phyloP scores from a whole-genome alignment of 2,329 filamentous ascomycete genomes.

The Botryosphaeria agaves region DNA sequence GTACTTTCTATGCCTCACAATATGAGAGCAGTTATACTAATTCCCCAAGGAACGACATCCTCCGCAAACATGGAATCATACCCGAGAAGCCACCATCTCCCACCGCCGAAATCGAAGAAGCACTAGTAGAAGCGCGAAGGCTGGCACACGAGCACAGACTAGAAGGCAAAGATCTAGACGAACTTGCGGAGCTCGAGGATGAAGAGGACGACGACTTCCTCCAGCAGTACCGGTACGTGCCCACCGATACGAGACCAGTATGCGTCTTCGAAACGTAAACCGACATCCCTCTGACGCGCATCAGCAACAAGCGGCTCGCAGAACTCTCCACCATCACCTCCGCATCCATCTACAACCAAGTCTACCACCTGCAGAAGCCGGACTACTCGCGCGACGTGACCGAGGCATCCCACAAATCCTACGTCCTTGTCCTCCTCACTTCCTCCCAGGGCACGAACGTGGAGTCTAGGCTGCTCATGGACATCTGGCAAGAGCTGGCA shows the following conservation, averaged over 20 bases:
- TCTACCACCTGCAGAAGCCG: conserved; percentile 87
- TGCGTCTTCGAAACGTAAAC: conserved; percentile 1
- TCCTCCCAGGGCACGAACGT: conserved; percentile 63
- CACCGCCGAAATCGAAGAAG: conserved; percentile 91
- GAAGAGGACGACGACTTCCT: conserved; percentile 89
- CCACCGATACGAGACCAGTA: not conserved
- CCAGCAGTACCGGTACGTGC: conserved; percentile 52
- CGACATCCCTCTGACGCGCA: not conserved
- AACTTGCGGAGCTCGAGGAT: conserved; percentile 85
- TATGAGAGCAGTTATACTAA: conserved; percentile 5
- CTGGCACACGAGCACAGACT: conserved; percentile 83
- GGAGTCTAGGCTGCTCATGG: conserved; percentile 67
- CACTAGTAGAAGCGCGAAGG: conserved; percentile 63
- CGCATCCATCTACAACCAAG: conserved; percentile 68
- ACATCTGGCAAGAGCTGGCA: conserved; percentile 75
- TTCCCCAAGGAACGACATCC: conserved; percentile 75
- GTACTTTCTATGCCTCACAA: conserved; percentile 27
- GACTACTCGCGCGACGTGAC: conserved; percentile 88
- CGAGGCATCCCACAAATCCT: conserved; percentile 58
- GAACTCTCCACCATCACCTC: conserved; percentile 62
- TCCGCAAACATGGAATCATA: conserved; percentile 90
- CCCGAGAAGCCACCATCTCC: conserved; percentile 96
- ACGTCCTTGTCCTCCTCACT: conserved; percentile 62
- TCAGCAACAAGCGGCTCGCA: conserved; percentile 60
- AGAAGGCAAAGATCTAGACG: conserved; percentile 87